phyloP scores from a whole-genome alignment of 208 protist genomes.

The Leishmania amazonensis region DNA sequence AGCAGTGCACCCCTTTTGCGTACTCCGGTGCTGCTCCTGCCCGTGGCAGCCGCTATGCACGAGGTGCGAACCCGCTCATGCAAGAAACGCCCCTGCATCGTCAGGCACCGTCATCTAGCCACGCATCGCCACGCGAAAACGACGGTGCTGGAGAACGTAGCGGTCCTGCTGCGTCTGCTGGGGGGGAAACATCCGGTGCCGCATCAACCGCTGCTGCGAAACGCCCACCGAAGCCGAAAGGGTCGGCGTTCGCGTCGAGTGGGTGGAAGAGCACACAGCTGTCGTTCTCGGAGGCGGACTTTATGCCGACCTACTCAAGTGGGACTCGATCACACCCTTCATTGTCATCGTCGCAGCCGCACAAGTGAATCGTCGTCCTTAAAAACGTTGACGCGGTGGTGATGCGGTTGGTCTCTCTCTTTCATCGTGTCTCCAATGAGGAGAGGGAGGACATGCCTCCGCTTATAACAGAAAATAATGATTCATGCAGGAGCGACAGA shows the following conservation, averaged over 20 bases:
- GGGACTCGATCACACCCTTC: not conserved
- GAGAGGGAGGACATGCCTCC: not conserved
- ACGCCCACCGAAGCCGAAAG: conserved; percentile 34
- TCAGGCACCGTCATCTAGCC: conserved; percentile 5
- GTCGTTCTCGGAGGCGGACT: conserved; percentile 69
- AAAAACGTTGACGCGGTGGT: not conserved
- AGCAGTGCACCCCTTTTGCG: not conserved
- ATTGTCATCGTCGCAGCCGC: not conserved
- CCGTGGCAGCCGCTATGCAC: conserved; percentile 29
- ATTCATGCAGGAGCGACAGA: not conserved
- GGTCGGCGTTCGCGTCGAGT: conserved; percentile 56
- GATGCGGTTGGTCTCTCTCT: not conserved
- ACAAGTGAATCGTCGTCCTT: conserved; percentile 7
- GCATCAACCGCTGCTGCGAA: not conserved
- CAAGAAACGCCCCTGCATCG: conserved; percentile 40
- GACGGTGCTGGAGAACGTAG: not conserved
- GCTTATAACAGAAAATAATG: not conserved
- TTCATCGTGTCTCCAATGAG: not conserved
- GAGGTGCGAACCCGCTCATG: conserved; percentile 72
- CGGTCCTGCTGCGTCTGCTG: not conserved
- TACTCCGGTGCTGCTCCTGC: not conserved
- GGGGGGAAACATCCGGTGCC: not conserved
- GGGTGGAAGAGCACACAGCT: conserved; percentile 63
- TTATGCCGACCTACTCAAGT: conserved; percentile 36
- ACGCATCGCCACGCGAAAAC: not conserved